Evolutionary conservation across 2,329 filamentous ascomycete genomes (phyloP).

Genomic region (Beauveria asiatica): DNA sequence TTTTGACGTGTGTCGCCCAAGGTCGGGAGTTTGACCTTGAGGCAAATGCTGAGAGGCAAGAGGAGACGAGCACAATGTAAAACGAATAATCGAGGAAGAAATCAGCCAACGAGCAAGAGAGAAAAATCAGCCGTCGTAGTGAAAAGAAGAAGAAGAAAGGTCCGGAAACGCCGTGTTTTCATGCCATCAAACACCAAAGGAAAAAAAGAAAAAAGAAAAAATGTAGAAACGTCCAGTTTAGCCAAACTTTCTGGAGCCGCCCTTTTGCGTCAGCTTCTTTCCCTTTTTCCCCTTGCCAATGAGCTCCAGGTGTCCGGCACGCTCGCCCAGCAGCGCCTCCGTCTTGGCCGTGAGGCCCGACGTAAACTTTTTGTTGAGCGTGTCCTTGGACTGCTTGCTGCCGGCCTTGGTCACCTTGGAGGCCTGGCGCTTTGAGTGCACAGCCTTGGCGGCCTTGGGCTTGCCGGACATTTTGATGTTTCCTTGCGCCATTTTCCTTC

Average conservation of each 20-base stretch:
- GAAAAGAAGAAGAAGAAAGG: background rate
- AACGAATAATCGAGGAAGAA: no score
- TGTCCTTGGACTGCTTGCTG: slow-evolving; percentile 38
- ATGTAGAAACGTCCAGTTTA: slow-evolving; percentile 22
- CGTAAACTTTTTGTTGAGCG: slow-evolving; percentile 46
- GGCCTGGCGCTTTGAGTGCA: slow-evolving; percentile 34
- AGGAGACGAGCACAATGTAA: background rate
- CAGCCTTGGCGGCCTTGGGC: slow-evolving; percentile 31
- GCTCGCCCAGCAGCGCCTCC: slow-evolving; percentile 49
- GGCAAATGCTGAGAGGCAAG: background rate
- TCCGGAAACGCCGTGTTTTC: slow-evolving; percentile 1
- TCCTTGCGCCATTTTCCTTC: slow-evolving; percentile 45
- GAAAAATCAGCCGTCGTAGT: background rate
- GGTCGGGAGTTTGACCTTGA: slow-evolving; percentile 21
- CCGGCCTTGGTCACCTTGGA: slow-evolving; percentile 40
- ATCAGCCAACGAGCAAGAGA: no score
- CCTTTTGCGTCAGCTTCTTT: slow-evolving; percentile 33
- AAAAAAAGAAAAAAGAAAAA: background rate
- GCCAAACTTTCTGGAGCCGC: slow-evolving; percentile 48
- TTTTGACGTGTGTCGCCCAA: slow-evolving; percentile 45
- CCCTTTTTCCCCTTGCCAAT: slow-evolving; percentile 48
- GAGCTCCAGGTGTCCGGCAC: slow-evolving; percentile 51
- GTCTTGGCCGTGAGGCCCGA: slow-evolving; percentile 46
- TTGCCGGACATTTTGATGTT: slow-evolving; percentile 38
- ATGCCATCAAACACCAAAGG: background rate